Evolutionary conservation across 768 basidiomycete species (phyloP).

Genomic region (Boletus vermiculosoides): DNA sequence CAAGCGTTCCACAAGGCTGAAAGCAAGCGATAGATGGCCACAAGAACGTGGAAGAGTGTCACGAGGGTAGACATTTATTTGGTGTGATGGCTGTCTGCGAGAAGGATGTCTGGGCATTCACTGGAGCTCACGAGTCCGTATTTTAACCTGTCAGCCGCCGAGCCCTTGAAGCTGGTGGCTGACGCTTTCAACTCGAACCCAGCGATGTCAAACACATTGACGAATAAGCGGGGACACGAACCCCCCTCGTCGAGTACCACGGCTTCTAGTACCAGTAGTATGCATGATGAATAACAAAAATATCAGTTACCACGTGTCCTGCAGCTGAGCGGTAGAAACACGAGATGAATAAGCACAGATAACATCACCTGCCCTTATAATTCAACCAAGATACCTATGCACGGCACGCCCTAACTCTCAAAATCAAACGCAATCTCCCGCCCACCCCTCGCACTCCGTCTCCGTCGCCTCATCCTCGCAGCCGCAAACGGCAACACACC

Average conservation of each 20-base stretch:
- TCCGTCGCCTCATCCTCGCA: too few relatives aligned
- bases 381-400: neutral
- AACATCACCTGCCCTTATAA: neutral
- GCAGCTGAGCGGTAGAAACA: neutral
- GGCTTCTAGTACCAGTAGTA: constrained; percentile 1
- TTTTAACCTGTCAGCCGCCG: constrained; percentile 7
- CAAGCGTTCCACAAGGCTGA: constrained; percentile 13
- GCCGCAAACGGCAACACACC: too few relatives aligned
- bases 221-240: neutral
- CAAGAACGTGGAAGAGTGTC: constrained; percentile 3
- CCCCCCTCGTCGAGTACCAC: neutral
- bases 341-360: neutral
- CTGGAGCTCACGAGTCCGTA: neutral
- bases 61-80: constrained; percentile 3
- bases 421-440: too few relatives aligned
- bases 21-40: constrained; percentile 4
- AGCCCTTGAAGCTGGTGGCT: neutral
- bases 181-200: neutral
- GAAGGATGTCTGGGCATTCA: neutral
- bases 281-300: neutral
- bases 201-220: neutral
- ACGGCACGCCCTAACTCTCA: neutral
- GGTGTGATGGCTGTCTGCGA: neutral
- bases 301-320: neutral
- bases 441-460: too few relatives aligned